phyloP scores from a whole-genome alignment of 2,329 filamentous ascomycete genomes.

The Fusarium sp. region DNA sequence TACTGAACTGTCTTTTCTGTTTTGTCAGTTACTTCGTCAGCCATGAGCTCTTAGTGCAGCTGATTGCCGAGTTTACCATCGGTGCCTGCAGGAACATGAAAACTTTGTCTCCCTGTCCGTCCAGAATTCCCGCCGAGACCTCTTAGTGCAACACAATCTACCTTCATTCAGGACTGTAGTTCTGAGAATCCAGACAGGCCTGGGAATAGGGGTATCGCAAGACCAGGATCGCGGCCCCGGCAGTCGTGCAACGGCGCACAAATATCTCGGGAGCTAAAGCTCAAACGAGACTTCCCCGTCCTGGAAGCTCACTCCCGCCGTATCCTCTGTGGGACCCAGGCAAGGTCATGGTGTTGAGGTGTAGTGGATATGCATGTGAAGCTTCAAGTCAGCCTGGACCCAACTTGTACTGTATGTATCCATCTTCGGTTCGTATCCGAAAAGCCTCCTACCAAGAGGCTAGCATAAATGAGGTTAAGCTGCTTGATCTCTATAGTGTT shows the following conservation, averaged over 20 bases:
- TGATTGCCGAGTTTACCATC: not conserved
- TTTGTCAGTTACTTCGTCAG: conserved; percentile 11
- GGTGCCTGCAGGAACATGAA: not conserved
- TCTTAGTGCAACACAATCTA: not conserved
- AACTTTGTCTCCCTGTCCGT: not conserved
- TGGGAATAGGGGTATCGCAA: conserved; percentile 19
- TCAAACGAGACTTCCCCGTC: conserved; percentile 30
- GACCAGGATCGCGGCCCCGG: conserved; percentile 35
- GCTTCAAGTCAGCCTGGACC: conserved; percentile 22
- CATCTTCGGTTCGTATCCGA: conserved; percentile 33
- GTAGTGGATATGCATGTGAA: conserved; percentile 16
- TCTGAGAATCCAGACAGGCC: conserved; percentile 26
- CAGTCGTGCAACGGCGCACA: conserved; percentile 27
- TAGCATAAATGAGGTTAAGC: conserved; percentile 8
- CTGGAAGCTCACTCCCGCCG: conserved; percentile 21
- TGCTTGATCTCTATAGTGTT: conserved; percentile 1
- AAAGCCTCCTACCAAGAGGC: not conserved
- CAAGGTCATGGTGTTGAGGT: conserved; percentile 25
- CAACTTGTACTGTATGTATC: not conserved
- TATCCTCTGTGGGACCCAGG: conserved; percentile 14
- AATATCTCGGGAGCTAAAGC: conserved; percentile 26
- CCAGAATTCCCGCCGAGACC: not conserved
- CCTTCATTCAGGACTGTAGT: conserved; percentile 15
- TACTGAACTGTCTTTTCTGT: not conserved
- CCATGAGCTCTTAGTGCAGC: conserved; percentile 26